Evolutionary conservation across 176 grass and related monocot genomes (phyloP).

Genomic region (Oryza rufipogon): DNA sequence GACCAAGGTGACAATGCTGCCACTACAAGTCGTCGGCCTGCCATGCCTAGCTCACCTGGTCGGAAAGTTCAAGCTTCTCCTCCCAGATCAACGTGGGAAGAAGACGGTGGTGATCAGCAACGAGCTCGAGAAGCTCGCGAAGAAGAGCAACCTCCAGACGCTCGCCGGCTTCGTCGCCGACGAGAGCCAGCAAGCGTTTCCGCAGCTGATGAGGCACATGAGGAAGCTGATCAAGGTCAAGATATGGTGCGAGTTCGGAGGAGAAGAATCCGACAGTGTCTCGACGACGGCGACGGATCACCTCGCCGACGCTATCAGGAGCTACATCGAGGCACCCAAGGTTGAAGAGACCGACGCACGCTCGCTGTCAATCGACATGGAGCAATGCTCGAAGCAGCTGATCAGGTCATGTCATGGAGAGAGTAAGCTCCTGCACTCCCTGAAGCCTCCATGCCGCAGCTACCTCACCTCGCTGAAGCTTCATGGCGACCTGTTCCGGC

Average conservation of each 20-base stretch:
- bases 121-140: not conserved
- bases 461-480: constrained; percentile 42
- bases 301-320: no score
- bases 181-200: not conserved
- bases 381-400: no score
- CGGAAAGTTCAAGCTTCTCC: constrained; percentile 23
- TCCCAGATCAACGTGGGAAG: not conserved
- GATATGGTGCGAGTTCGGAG: constrained; percentile 26
- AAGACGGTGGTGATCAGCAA: not conserved
- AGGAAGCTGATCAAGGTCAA: constrained; percentile 23
- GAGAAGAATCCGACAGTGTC: no score
- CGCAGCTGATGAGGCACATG: not conserved
- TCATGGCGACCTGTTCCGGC: not conserved
- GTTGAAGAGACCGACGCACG: no score
- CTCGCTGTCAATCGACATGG: no score
- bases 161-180: constrained; percentile 1
- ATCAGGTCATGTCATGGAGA: no score
- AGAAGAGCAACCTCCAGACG: constrained; percentile 32
- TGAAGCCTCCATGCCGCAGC: no score
- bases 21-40: not conserved
- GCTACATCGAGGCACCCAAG: no score
- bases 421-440: no score
- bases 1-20: not conserved
- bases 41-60: constrained; percentile 25
- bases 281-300: no score